Conservation (phyloP, 306 rosid genomes). For the Cucurbita moschata region DNA sequence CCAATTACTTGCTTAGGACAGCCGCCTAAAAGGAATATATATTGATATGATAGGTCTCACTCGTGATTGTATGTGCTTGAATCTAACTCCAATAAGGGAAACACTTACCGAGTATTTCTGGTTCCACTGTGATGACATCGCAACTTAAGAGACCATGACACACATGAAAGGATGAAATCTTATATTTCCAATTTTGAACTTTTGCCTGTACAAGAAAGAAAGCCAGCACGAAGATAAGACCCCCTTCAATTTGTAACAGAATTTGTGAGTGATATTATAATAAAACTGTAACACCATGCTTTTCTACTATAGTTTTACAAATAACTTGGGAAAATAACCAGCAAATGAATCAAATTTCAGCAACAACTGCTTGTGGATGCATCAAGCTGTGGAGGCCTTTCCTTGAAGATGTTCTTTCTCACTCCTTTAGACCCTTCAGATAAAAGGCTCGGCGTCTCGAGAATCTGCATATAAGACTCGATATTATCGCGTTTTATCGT, state of each 20-base stretch:
- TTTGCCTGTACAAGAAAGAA: constrained; percentile 5
- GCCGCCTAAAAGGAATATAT: too few species aligned
- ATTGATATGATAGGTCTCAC: too few species aligned
- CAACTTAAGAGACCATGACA: too few species aligned
- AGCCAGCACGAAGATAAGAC: neutral
- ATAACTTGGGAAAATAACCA: neutral
- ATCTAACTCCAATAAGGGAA: too few species aligned
- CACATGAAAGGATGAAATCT: neutral
- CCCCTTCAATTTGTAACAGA: neutral
- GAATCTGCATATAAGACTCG: constrained; percentile 35
- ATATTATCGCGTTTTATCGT: neutral
- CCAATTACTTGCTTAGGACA: too few species aligned
- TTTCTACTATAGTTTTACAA: neutral
- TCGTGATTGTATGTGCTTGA: too few species aligned
- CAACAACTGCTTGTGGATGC: constrained; percentile 68
- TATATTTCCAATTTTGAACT: neutral
- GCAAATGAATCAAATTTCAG: constrained; percentile 27
- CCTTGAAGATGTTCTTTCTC: constrained; percentile 72
- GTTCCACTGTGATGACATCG: too few species aligned
- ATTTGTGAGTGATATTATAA: neutral
- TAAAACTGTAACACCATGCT: neutral
- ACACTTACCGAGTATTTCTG: too few species aligned
- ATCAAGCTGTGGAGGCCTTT: constrained; percentile 38
- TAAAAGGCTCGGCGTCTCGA: constrained; percentile 87
- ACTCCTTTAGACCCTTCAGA: constrained; percentile 78